These are phyloP conservation scores for Pestalotiopsis sp. DNA, from an alignment of 2,329 filamentous ascomycete species.

Conservation along the genomic window DNA sequence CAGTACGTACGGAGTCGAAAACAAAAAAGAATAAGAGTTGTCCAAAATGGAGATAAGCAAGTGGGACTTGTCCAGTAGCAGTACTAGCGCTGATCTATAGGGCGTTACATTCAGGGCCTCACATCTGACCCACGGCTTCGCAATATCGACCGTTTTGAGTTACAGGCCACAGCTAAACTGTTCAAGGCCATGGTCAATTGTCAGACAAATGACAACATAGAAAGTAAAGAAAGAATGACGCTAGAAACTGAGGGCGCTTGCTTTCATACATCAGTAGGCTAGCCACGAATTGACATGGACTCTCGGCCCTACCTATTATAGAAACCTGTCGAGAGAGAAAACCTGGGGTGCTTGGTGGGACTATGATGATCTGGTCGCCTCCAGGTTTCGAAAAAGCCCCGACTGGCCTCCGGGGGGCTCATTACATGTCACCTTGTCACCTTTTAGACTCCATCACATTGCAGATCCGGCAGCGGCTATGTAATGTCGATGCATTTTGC, in stretches of 20 bases:
- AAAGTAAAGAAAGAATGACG: neutral
- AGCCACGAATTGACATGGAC: neutral
- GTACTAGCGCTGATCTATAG: neutral
- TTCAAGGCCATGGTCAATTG: neutral
- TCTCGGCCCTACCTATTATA: neutral
- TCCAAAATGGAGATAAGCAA: slow-evolving; percentile 8
- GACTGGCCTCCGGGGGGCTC: neutral
- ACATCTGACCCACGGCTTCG: neutral
- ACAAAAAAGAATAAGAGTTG: slow-evolving; percentile 23
- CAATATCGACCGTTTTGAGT: neutral
- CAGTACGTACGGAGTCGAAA: slow-evolving; percentile 9
- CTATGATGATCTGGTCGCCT: neutral
- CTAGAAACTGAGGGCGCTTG: neutral
- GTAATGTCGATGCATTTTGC: neutral
- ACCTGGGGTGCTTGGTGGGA: neutral
- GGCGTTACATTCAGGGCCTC: neutral
- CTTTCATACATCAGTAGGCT: too few relatives aligned
- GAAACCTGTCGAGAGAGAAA: neutral
- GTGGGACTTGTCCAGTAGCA: neutral
- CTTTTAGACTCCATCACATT: neutral
- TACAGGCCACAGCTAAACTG: neutral
- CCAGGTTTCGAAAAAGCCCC: neutral
- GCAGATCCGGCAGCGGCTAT: neutral
- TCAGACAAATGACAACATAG: neutral
- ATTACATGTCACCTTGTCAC: neutral